Evolutionary conservation across 345 rosid genomes (phyloP).

Genomic region (Balakata baccata): DNA sequence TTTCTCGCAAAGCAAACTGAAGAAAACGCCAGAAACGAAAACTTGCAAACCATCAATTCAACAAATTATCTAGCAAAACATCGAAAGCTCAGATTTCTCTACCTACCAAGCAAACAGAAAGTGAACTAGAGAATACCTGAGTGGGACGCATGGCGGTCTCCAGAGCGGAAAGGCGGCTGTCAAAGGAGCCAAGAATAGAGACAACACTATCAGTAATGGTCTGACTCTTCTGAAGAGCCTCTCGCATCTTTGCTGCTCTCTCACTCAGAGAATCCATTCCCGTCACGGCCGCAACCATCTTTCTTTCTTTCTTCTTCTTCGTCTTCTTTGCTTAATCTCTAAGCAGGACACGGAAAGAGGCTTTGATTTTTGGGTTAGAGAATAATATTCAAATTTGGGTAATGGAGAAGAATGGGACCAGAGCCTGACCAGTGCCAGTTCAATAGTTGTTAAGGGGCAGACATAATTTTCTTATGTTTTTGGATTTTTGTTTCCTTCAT

Average conservation of each 20-base stretch:
- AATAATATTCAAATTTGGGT: not conserved
- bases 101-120: constrained; percentile 2
- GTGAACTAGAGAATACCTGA: constrained; percentile 48
- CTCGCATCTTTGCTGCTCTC: constrained; percentile 72
- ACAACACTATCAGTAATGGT: constrained; percentile 85
- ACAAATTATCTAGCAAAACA: not conserved
- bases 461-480: too few relatives aligned
- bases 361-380: not conserved
- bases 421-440: not conserved
- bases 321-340: not conserved
- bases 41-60: not conserved
- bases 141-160: constrained; percentile 99
- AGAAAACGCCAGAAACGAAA: not conserved
- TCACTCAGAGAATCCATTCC: constrained; percentile 70
- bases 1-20: not conserved
- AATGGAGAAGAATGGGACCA: not conserved
- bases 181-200: constrained; percentile 90
- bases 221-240: constrained; percentile 81
- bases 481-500: too few relatives aligned
- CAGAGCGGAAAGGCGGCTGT: constrained; percentile 94
- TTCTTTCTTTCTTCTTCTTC: not conserved
- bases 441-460: not conserved
- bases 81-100: not conserved
- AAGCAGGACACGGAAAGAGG: not conserved
- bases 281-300: constrained; percentile 43